phyloP scores from a whole-genome alignment of 208 protist species.

The Wallacemonas sp. region DNA sequence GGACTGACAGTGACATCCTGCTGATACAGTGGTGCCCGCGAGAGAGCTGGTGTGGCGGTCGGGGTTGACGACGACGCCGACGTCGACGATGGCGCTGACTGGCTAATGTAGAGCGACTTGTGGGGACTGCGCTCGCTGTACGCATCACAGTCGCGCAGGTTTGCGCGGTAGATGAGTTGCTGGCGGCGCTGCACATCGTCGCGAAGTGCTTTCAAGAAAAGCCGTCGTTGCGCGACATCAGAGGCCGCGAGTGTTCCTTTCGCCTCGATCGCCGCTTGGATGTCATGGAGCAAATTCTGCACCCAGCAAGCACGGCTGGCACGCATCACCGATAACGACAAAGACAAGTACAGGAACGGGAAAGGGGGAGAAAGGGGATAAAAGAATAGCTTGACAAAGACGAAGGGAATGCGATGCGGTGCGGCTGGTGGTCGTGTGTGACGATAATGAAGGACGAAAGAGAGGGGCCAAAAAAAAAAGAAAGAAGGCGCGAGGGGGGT shows the following conservation, averaged over 20 bases:
- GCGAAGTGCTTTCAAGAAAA: slow-evolving; percentile 39
- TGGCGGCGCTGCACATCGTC: slow-evolving; percentile 27
- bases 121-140: slow-evolving; percentile 26
- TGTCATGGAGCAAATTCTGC: slow-evolving; percentile 31
- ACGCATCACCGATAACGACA: too few species aligned
- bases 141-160: slow-evolving; percentile 39
- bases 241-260: slow-evolving; percentile 27
- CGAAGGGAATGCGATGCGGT: too few species aligned
- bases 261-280: slow-evolving; percentile 44
- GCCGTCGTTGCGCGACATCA: slow-evolving; percentile 35
- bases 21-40: too few species aligned
- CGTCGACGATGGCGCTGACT: too few species aligned
- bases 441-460: background rate
- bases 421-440: too few species aligned
- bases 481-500: too few species aligned
- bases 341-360: too few species aligned
- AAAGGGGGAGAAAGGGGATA: slow-evolving; percentile 6
- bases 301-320: background rate
- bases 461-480: background rate
- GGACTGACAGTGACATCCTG: too few species aligned
- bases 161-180: slow-evolving; percentile 37
- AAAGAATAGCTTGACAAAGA: background rate
- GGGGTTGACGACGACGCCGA: too few species aligned
- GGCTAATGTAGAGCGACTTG: background rate
- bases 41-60: too few species aligned